phyloP scores from a whole-genome alignment of 768 basidiomycete species.

The Phlebiopsis gigantea region DNA sequence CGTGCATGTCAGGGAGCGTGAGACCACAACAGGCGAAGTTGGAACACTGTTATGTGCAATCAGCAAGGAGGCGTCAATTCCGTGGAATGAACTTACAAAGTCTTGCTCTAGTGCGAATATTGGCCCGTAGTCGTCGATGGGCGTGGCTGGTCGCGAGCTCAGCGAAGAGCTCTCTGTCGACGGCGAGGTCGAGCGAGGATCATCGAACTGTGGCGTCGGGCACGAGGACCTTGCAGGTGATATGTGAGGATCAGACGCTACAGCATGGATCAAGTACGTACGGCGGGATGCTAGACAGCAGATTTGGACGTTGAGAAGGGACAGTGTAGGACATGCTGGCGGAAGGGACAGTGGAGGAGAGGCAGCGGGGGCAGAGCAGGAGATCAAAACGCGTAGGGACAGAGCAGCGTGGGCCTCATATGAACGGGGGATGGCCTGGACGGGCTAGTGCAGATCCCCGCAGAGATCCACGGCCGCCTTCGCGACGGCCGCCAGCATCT shows the following conservation, averaged over 20 bases:
- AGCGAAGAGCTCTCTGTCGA: neutral
- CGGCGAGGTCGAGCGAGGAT: neutral
- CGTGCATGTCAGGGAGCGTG: conserved; percentile 41
- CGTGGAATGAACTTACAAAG: conserved; percentile 3
- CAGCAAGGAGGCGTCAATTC: neutral
- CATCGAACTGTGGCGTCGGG: neutral
- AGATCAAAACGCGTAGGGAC: neutral
- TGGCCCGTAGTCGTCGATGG: conserved; percentile 4
- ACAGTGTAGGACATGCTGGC: neutral
- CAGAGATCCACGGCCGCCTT: neutral
- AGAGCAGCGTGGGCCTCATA: neutral
- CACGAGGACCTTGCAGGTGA: neutral
- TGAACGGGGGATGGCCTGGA: neutral
- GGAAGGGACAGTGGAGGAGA: neutral
- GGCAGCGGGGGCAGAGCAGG: neutral
- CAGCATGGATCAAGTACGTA: too few relatives aligned
- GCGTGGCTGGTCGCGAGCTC: neutral
- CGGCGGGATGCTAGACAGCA: neutral
- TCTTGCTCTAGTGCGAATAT: conserved; percentile 11
- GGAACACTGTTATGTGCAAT: conserved; percentile 27
- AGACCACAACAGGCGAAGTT: conserved; percentile 47
- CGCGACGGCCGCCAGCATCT: neutral
- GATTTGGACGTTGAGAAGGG: neutral
- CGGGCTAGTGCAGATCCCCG: neutral
- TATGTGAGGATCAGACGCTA: neutral